Evolutionary conservation across 1,139 yeast genomes (phyloP), one percentile per base, ranked within the genome.

Genomic region (Blastobotrys arbuscula): DNA sequence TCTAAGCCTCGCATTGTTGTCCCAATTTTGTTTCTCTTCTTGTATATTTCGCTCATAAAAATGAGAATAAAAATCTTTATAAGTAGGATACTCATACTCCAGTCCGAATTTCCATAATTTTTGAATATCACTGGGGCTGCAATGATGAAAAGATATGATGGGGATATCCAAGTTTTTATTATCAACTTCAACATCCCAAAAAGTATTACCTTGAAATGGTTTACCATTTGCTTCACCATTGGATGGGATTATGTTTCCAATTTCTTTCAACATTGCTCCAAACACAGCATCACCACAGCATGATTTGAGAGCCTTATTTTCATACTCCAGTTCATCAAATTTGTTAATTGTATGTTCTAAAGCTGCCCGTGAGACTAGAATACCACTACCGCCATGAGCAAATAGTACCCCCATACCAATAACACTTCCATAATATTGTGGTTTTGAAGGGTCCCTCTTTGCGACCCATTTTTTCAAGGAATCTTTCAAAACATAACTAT

Each of bases 371-470:
- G 71, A 67, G 7, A 69, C 51, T 2, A 67, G 64, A 1, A 67
- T 66, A 1, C 68, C 72, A 9, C 69, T 59, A 2, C 72, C 72
- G 2, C 72, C 72, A 47, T 68, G 70, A 2, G 71, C 72, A 52
- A 68, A 69, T 26, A 53, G 30, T 10, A 47, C 52, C n/a, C 50
- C 57, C n/a, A 53, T 41, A 35, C 53, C 51, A 12, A 64, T 65
- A 10, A 54, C 49, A 0, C 67, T 60, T 15, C 71, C 71, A 49
- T 65, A 45, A 53, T 66, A 67, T 21, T 57, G 49, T n/a, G 63
- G 59, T 34, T 59, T 50, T n/a, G 52, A 53, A 34, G 61, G 60
- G 47, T 66, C 56, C 34, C 60, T 33, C 40, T 50, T 35, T 33
- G 42, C 35, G 44, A 67, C 56, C 52, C 58, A 60, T 9, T 42